Evolutionary conservation across 2,329 filamentous ascomycete species (phyloP), one percentile per base, ranked within the genome.

Genomic region (Sporothrix curviconia): DNA sequence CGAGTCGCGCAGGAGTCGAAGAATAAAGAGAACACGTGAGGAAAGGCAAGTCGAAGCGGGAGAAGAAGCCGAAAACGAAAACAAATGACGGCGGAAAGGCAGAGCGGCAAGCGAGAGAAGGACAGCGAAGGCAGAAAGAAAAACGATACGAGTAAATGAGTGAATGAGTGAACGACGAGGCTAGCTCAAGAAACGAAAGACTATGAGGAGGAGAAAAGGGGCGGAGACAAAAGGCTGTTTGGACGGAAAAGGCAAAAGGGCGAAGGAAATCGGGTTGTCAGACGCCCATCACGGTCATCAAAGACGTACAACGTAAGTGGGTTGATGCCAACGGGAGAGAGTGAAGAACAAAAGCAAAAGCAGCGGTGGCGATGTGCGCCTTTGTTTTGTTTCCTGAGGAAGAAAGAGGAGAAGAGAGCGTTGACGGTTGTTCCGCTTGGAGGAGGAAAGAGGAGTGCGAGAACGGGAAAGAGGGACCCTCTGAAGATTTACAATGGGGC

Each of bases 91-190:
- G n/a, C n/a, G n/a, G n/a, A n/a, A n/a, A n/a, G n/a, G n/a, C n/a
- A n/a, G n/a, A n/a, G n/a, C n/a, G n/a, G n/a, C 12, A 47, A 44
- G 7, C 14, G 5, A 53, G 54, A 36, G 50, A 32, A 52, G 30
- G 37, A 9, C 37, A 44, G 44, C 15, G 19, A 25, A 22, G 34
- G 24, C 30, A 32, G 42, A 32, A 28, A 5, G 28, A 32, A 32
- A 5, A 32, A 32, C 28, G 28, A 32, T 32, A 11, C 28, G 28
- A 32, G 28, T 11, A 32, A 32, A 32, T 11, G 28, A 32, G 28
- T 32, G 28, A 76, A 76, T 72, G 75, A 76, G 71, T 72, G 74
- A 65, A 72, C 68, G 66, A 63, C 67, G 74, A 76, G 74, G 72
- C 75, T 76, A 76, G 75, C 75, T 78, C 75, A 67, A 64, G 60